phyloP scores from a whole-genome alignment of 202 grass and related monocot genomes.

The Schoenoplectus triqueter region DNA sequence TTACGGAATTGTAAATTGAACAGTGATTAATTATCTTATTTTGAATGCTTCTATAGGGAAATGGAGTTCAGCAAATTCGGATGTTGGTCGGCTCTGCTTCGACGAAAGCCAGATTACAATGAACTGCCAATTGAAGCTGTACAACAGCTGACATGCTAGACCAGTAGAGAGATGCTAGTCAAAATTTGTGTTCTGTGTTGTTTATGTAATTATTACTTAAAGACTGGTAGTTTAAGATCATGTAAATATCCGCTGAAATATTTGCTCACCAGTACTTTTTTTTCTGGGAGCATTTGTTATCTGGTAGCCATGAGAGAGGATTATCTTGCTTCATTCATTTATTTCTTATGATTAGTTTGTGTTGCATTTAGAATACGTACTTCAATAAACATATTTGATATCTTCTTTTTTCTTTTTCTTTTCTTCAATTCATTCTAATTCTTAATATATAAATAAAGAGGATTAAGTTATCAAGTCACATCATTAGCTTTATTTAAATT shows the following conservation, averaged over 20 bases:
- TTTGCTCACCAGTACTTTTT: background rate
- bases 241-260: constrained; percentile 6
- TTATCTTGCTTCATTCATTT: constrained; percentile 12
- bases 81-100: constrained; percentile 20
- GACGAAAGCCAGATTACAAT: background rate
- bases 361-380: too few species aligned
- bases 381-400: too few species aligned
- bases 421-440: too few species aligned
- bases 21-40: background rate
- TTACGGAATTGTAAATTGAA: background rate
- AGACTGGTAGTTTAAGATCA: background rate
- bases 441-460: too few species aligned
- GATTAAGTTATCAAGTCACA: too few species aligned
- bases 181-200: background rate
- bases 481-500: too few species aligned
- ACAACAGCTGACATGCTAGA: background rate
- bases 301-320: background rate
- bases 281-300: constrained; percentile 13
- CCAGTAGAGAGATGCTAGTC: background rate
- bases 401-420: too few species aligned
- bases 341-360: too few species aligned
- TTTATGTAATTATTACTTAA: background rate
- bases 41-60: background rate
- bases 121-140: background rate
- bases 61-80: background rate